These are phyloP conservation scores for Scheffersomyces segobiensis DNA, from an alignment of 1,139 yeast species.

Conservation along the genomic window DNA sequence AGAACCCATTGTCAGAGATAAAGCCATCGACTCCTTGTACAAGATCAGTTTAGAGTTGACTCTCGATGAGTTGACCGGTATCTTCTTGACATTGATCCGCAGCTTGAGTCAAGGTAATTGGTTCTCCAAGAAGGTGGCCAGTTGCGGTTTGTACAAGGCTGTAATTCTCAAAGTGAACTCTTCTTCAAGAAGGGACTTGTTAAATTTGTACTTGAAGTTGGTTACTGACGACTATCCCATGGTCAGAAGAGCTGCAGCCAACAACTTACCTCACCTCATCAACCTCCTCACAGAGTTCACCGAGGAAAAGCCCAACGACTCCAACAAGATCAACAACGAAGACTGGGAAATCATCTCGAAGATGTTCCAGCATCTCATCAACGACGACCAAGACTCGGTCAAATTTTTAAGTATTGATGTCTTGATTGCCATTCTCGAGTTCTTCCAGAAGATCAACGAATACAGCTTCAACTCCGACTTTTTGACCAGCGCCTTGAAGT, in stretches of 20 bases:
- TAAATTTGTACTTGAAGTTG: conserved; percentile 67
- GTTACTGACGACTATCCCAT: conserved; percentile 94
- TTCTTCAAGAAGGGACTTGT: conserved; percentile 57
- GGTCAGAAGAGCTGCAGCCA: conserved; percentile 96
- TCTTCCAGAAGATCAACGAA: conserved; percentile 60
- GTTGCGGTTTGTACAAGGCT: conserved; percentile 82
- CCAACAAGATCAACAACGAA: conserved; percentile 35
- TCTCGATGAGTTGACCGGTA: conserved; percentile 63
- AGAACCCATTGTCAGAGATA: conserved; percentile 96
- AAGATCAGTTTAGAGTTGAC: conserved; percentile 65
- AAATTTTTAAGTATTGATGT: conserved; percentile 88
- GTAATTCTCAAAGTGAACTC: conserved; percentile 64
- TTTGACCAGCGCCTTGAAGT: conserved; percentile 56
- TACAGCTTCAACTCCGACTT: conserved; percentile 60
- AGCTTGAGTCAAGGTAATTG: conserved; percentile 86
- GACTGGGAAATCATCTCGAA: conserved; percentile 77
- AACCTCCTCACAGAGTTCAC: conserved; percentile 50
- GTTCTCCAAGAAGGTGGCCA: conserved; percentile 92
- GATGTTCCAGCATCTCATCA: conserved; percentile 78
- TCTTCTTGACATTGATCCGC: conserved; percentile 74
- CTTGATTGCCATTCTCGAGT: conserved; percentile 68
- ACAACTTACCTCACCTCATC: conserved; percentile 72
- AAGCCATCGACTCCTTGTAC: conserved; percentile 86
- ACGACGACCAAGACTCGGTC: conserved; percentile 94
- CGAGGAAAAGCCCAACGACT: conserved; percentile 19